Evolutionary conservation across 1,139 yeast species (phyloP).

Genomic region (Hemisphaericaspora xylofermentans): DNA sequence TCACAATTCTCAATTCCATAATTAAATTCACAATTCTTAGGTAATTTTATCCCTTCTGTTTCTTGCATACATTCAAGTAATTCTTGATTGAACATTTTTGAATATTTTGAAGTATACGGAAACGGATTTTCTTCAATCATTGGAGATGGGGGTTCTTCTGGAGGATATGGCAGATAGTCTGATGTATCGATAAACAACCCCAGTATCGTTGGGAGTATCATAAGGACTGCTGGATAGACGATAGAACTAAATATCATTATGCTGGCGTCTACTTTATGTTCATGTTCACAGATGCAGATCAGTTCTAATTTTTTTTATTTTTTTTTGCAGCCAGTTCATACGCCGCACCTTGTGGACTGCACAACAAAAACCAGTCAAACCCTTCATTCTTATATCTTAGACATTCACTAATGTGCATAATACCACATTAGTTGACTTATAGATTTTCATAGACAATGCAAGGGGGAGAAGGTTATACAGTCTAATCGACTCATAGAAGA

Average conservation of each 20-base stretch:
- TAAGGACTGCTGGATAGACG: not conserved
- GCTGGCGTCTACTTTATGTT: not conserved
- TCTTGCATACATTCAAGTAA: slow-evolving; percentile 10
- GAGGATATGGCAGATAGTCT: slow-evolving; percentile 3
- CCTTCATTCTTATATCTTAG: too few relatives aligned
- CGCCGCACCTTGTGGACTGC: too few relatives aligned
- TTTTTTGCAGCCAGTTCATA: slow-evolving; percentile 11
- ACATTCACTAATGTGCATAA: too few relatives aligned
- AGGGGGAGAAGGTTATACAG: too few relatives aligned
- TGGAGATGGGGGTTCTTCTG: slow-evolving; percentile 3
- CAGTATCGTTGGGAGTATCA: not conserved
- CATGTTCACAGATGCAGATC: not conserved
- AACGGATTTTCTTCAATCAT: not conserved
- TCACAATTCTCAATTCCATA: not conserved
- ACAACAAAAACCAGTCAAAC: too few relatives aligned
- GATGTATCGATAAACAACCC: slow-evolving; percentile 6
- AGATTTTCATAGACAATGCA: not conserved
- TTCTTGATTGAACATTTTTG: slow-evolving; percentile 5
- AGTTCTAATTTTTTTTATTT: not conserved
- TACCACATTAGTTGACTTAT: not conserved
- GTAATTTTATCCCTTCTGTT: slow-evolving; percentile 2
- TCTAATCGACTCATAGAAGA: too few relatives aligned
- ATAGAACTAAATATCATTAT: not conserved
- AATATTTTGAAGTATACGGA: slow-evolving; percentile 9
- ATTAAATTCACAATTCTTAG: slow-evolving; percentile 4